Percentiles rank a stretch among this genome's conserved stretches.
phyloP scores from a whole-genome alignment of 2,329 filamentous ascomycete genomes.

The Truncatella angustata region DNA sequence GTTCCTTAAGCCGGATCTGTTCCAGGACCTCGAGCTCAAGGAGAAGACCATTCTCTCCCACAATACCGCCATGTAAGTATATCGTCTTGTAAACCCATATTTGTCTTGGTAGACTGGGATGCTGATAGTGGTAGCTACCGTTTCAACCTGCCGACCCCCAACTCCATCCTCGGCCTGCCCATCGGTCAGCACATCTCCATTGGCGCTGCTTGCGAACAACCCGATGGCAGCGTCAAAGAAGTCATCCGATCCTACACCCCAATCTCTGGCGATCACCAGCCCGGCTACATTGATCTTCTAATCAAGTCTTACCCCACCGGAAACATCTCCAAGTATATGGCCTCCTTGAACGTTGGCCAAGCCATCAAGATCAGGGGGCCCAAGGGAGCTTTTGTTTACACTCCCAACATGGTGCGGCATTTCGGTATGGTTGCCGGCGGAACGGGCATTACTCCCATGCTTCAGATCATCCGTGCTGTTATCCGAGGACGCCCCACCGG shows the following conservation, averaged over 20 bases:
- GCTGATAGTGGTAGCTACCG: conserved; percentile 66
- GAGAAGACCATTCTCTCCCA: conserved; percentile 96
- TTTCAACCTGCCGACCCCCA: conserved; percentile 76
- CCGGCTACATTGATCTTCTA: conserved; percentile 91
- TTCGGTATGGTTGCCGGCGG: conserved; percentile 98
- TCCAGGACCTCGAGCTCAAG: conserved; percentile 89
- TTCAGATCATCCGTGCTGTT: conserved; percentile 91
- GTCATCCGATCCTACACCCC: conserved; percentile 91
- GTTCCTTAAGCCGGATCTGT: conserved; percentile 80
- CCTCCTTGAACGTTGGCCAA: conserved; percentile 77
- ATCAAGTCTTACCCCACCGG: conserved; percentile 98
- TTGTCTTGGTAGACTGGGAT: no score
- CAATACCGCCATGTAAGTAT: conserved; percentile 87
- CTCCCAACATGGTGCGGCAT: conserved; percentile 91
- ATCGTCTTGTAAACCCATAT: no score
- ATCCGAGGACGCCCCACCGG: conserved; percentile 74
- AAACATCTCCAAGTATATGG: conserved; percentile 95
- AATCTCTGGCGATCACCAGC: conserved; percentile 83
- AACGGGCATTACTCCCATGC: conserved; percentile 97
- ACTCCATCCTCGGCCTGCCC: conserved; percentile 86
- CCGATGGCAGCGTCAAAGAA: conserved; percentile 73
- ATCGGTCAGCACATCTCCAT: conserved; percentile 99
- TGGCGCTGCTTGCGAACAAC: conserved; percentile 67
- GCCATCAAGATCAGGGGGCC: conserved; percentile 88
- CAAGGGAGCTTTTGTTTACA: conserved; percentile 98